A percentile compares a stretch with the other conserved stretches of the same genome.
Evolutionary conservation across 1,284 basidiomycete species (phyloP).

Genomic region (Cutaneotrichosporon spelunceum): DNA sequence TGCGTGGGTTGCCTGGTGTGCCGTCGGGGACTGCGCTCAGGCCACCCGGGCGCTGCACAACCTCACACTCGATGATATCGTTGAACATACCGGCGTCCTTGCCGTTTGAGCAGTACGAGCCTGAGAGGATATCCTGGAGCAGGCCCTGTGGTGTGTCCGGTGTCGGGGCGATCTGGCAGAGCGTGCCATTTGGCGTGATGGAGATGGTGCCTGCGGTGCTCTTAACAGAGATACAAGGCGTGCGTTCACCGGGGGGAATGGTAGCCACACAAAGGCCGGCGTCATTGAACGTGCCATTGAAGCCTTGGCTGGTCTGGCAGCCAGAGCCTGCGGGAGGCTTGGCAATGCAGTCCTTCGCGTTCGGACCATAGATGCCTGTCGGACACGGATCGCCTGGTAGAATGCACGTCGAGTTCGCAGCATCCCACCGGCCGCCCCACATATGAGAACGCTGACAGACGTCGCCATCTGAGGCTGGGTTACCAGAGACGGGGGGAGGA

Average conservation of each 20-base stretch:
- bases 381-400: not conserved
- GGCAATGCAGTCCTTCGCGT: not conserved
- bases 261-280: not conserved
- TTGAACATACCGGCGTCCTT: not conserved
- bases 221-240: not conserved
- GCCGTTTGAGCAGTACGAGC: not conserved
- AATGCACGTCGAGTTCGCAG: not conserved
- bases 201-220: not conserved
- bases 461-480: not conserved
- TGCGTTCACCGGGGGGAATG: not conserved
- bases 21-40: not conserved
- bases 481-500: not conserved
- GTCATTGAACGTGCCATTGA: not conserved
- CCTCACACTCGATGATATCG: not conserved
- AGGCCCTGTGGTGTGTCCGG: not conserved
- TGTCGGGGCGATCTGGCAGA: not conserved
- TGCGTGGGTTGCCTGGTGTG: not conserved
- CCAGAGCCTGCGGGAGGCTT: not conserved
- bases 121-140: not conserved
- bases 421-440: conserved; percentile 2
- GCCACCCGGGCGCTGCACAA: not conserved
- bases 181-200: not conserved
- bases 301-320: not conserved
- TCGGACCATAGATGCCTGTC: not conserved
- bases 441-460: not conserved